phyloP scores from a whole-genome alignment of 805 yeast species.

The Nakazawaea ishiwadae region DNA sequence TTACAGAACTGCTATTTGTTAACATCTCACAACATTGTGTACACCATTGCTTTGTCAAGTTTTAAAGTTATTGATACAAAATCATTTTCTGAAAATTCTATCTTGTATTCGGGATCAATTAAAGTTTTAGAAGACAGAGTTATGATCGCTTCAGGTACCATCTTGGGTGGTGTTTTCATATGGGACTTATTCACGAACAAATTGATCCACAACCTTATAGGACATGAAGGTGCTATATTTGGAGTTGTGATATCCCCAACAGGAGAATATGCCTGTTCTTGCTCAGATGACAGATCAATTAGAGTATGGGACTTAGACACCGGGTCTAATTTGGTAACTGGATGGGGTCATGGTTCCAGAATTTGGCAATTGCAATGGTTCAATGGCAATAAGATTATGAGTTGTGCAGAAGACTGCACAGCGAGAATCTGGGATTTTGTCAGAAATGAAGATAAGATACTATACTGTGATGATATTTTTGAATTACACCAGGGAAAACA shows the following conservation, averaged over 20 bases:
- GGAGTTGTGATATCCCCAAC: conserved; percentile 59
- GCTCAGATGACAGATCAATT: conserved; percentile 93
- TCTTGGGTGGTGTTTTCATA: conserved; percentile 77
- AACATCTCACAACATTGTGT: conserved; percentile 76
- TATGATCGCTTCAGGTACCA: conserved; percentile 84
- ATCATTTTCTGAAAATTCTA: conserved; percentile 67
- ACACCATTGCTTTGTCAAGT: conserved; percentile 28
- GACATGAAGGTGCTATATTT: conserved; percentile 92
- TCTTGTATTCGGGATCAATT: conserved; percentile 83
- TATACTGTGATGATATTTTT: conserved; percentile 42
- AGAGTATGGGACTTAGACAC: conserved; percentile 61
- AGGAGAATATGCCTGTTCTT: conserved; percentile 59
- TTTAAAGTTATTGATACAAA: conserved; percentile 25
- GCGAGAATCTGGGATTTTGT: conserved; percentile 68
- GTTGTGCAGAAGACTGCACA: conserved; percentile 86
- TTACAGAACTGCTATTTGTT: conserved; percentile 43
- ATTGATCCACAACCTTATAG: conserved; percentile 51
- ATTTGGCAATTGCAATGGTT: conserved; percentile 79
- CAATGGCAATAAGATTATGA: conserved; percentile 33
- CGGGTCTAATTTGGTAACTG: conserved; percentile 63
- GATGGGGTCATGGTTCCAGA: conserved; percentile 97
- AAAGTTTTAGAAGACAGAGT: conserved; percentile 40
- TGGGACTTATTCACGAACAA: conserved; percentile 55
- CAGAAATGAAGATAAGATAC: conserved; percentile 19
- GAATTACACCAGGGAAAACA: conserved; percentile 83